These are phyloP conservation scores for Elongisporangium prolatum DNA, from an alignment of 352 stramenopile genomes.

Conservation along the genomic window DNA sequence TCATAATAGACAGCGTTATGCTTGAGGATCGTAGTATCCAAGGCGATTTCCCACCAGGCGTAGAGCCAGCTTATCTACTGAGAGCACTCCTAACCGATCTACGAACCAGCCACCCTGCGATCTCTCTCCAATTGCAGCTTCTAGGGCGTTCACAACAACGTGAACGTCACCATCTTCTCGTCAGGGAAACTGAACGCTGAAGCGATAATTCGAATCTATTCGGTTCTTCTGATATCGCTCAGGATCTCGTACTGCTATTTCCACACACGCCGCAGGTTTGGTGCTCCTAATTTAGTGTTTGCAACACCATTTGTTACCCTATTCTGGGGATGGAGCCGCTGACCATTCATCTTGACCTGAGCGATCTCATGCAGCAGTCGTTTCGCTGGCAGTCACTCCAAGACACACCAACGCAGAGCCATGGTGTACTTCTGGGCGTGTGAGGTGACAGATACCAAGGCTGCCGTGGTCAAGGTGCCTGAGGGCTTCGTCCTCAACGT, in stretches of 20 bases:
- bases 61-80: constrained; percentile 8
- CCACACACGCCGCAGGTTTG: too few species aligned
- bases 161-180: constrained; percentile 4
- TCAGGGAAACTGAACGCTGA: too few species aligned
- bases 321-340: background rate
- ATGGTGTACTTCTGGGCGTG: constrained; percentile 58
- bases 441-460: constrained; percentile 54
- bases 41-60: constrained; percentile 9
- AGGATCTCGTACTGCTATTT: too few species aligned
- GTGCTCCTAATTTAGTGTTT: background rate
- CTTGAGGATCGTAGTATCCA: constrained; percentile 14
- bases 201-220: too few species aligned
- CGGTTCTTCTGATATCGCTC: too few species aligned
- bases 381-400: background rate
- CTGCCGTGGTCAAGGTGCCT: constrained; percentile 39
- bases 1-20: too few species aligned
- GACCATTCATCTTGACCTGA: background rate
- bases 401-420: background rate
- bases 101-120: constrained; percentile 10
- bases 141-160: constrained; percentile 6
- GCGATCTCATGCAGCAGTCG: background rate
- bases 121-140: background rate
- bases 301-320: background rate
- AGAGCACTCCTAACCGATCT: constrained; percentile 11
- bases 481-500: constrained; percentile 64